Evolutionary conservation across 108 stramenopile genomes (phyloP), one percentile per base, ranked within the genome.

Genomic region (Cyclotella choctawhatcheeana): DNA sequence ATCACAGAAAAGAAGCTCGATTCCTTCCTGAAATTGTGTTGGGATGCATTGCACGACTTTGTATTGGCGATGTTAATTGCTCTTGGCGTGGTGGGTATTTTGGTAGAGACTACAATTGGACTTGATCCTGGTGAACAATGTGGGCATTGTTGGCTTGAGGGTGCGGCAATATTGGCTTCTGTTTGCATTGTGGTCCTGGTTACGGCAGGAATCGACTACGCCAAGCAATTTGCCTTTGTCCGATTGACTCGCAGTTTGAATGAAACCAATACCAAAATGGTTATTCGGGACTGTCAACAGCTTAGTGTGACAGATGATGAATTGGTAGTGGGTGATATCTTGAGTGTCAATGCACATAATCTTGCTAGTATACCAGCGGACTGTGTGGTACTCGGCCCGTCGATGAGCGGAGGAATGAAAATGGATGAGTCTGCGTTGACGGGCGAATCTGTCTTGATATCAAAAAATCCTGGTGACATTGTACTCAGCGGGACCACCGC

Each of bases 251-350:
- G 74, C 18, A 85, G 81, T 29, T 71, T 93, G 48, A 68, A 89
- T 53, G 88, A 88, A 45, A 89, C 86, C 17, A 94, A 96, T 65
- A 92, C 87, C 50, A 93, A 92, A 82, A 67, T 80, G 27, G 94
- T 98, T 60, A 86, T 96, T 67, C 93, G 98, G 21, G 74, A 87
- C 62, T 95, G 96, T 20, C 77, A 86, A 58, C 84, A 90, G 59
- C 59, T 87, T 31, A 79, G 82, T 33, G 84, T 97, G 22, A 84
- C 65, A 44, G 89, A 91, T 50, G 88, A 93, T 60, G 97, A 96
- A 14, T 86, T 98, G 64, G 96, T 98, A n/a, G 99, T 99, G 44
- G 99, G 99, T 14, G 99, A 99, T 73, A 86, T 99, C 48, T 82
- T 99, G 27, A 80, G 84, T 47, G 92, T 99, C 40, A 97, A 97